Percentiles rank a stretch among this genome's conserved stretches.
Conservation (phyloP, 306 rosid species). For the Cyamopsis tetragonoloba region DNA sequence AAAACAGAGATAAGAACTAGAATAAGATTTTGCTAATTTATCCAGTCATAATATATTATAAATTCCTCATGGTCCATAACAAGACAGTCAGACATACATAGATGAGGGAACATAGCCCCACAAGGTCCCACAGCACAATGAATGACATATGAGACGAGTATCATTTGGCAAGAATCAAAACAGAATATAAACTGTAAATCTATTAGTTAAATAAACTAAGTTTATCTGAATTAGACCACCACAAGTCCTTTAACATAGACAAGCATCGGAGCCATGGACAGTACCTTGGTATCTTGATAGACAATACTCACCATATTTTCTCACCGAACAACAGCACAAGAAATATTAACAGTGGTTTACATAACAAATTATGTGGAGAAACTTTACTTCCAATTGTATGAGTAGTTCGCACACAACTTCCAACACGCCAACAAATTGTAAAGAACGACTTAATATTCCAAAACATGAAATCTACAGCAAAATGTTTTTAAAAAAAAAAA, state of each 20-base stretch:
- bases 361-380: neutral
- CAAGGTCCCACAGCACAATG: neutral
- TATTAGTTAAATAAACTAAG: neutral
- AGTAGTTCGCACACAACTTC: too few species aligned
- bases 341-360: conserved; percentile 8
- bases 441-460: conserved; percentile 1
- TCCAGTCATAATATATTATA: neutral
- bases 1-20: conserved; percentile 17
- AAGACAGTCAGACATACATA: neutral
- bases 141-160: conserved; percentile 5
- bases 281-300: neutral
- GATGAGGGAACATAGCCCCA: neutral
- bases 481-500: conserved; percentile 16
- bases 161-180: conserved; percentile 3
- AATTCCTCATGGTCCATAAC: neutral
- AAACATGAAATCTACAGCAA: neutral
- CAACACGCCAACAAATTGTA: neutral
- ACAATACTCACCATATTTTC: neutral
- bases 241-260: conserved; percentile 5
- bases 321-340: neutral
- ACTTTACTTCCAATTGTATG: too few species aligned
- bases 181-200: conserved; percentile 3
- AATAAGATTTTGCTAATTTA: neutral
- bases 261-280: neutral
- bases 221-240: neutral